A percentile compares a stretch with the other conserved stretches of the same genome.
Evolutionary conservation across 129 eudicot species (phyloP).

Genomic region (Erigeron canadensis): DNA sequence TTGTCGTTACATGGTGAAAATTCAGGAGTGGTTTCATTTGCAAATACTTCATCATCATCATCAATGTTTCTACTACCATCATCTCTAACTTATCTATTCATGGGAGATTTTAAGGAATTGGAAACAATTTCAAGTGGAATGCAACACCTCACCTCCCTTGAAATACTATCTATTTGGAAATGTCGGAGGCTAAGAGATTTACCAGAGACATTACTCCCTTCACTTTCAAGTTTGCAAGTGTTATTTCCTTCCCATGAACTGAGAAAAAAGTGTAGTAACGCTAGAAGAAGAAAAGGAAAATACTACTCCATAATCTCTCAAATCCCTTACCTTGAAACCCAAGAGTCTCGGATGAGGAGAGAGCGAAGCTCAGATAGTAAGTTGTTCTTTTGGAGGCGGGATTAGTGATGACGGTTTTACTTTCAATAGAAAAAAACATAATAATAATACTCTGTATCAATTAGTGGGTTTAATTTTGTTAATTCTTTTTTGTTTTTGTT

Average conservation of each 20-base stretch:
- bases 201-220: slow-evolving; percentile 25
- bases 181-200: slow-evolving; percentile 24
- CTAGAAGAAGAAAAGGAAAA: not conserved
- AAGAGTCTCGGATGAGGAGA: no score
- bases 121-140: slow-evolving; percentile 14
- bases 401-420: no score
- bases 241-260: not conserved
- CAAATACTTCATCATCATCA: not conserved
- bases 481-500: no score
- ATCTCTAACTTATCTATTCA: slow-evolving; percentile 1
- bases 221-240: slow-evolving; percentile 11
- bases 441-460: no score
- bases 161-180: not conserved
- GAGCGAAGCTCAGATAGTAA: no score
- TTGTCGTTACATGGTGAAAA: not conserved
- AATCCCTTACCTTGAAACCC: not conserved
- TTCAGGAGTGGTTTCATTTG: slow-evolving; percentile 9
- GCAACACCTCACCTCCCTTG: slow-evolving; percentile 28
- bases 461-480: no score
- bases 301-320: slow-evolving; percentile 22
- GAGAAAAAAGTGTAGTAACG: not conserved
- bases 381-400: no score
- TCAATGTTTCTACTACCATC: slow-evolving; percentile 11
- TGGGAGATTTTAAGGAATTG: not conserved
- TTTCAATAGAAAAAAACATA: no score